Conservation (phyloP, 2,329 filamentous ascomycete genomes). For the Clonostachys rhizophaga region DNA sequence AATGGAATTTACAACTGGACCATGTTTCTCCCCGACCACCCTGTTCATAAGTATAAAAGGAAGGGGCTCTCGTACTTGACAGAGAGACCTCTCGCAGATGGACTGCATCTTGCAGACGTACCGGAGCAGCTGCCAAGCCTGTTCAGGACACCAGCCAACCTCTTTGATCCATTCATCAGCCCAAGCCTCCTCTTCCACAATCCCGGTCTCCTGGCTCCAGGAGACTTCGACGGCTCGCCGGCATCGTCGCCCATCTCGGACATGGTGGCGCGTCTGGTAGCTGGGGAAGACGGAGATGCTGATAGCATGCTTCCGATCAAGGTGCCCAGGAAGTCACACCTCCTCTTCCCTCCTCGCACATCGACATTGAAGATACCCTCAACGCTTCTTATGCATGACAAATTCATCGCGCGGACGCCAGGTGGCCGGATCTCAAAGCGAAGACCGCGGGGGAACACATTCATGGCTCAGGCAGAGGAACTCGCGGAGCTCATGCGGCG, state of each 20-base stretch:
- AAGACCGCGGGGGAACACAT: constrained; percentile 28
- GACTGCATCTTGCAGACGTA: constrained; percentile 29
- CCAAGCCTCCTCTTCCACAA: constrained; percentile 54
- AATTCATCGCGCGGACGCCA: constrained; percentile 7
- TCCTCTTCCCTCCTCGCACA: constrained; percentile 40
- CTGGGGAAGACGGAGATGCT: neutral
- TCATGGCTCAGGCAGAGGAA: constrained; percentile 39
- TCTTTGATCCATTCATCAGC: constrained; percentile 59
- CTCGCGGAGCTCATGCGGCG: constrained; percentile 42
- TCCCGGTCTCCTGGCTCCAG: constrained; percentile 39
- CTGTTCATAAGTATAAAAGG: constrained; percentile 23
- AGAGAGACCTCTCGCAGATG: constrained; percentile 7
- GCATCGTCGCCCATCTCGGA: constrained; percentile 7
- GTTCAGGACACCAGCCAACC: constrained; percentile 40
- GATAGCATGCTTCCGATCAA: constrained; percentile 8
- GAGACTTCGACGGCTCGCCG: constrained; percentile 28
- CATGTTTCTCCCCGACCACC: constrained; percentile 50
- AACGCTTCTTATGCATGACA: constrained; percentile 41
- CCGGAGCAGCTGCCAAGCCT: constrained; percentile 28
- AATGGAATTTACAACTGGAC: constrained; percentile 65
- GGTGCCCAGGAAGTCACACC: constrained; percentile 30
- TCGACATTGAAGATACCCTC: constrained; percentile 45
- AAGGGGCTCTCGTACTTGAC: constrained; percentile 1
- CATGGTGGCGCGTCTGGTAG: constrained; percentile 1
- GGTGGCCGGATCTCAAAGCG: neutral